Evolutionary conservation across 805 yeast species (phyloP).

Genomic region (Spathaspora hagerdaliae): DNA sequence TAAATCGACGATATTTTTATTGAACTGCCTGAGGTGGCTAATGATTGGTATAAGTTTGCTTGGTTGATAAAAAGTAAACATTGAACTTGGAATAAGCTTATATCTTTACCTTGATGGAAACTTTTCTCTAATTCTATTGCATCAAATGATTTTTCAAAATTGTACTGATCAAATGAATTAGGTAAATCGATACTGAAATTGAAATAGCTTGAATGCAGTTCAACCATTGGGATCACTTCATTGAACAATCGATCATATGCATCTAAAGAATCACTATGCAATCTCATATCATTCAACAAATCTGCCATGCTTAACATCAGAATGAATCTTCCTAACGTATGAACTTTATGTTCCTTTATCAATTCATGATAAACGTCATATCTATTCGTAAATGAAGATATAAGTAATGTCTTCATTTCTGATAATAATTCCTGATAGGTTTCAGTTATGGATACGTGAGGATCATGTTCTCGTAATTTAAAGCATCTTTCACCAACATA

Average conservation of each 20-base stretch:
- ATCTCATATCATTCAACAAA: conserved; percentile 50
- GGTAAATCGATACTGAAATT: conserved; percentile 6
- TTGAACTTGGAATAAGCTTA: conserved; percentile 22
- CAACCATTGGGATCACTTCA: conserved; percentile 11
- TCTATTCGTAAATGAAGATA: conserved; percentile 46
- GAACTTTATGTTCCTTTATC: conserved; percentile 6
- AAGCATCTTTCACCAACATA: conserved; percentile 30
- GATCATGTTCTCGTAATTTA: conserved; percentile 42
- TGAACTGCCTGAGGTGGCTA: conserved; percentile 33
- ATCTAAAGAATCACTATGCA: conserved; percentile 56
- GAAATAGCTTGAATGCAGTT: conserved; percentile 3
- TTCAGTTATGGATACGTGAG: conserved; percentile 3
- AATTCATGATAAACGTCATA: conserved; percentile 11
- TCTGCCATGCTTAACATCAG: conserved; percentile 50
- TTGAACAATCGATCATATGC: conserved; percentile 46
- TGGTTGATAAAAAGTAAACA: conserved; percentile 34
- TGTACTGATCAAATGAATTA: conserved; percentile 7
- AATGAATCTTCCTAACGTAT: conserved; percentile 9
- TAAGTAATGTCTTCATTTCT: conserved; percentile 45
- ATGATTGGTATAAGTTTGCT: conserved; percentile 29
- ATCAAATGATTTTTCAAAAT: conserved; percentile 11
- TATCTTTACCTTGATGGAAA: conserved; percentile 1
- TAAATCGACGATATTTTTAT: conserved; percentile 39
- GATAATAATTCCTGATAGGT: conserved; percentile 44
- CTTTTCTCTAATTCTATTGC: neutral